A percentile compares a stretch with the other conserved stretches of the same genome.
These are phyloP conservation scores for Hypoxylon sp. DNA, from an alignment of 2,329 filamentous ascomycete species.

Conservation along the genomic window DNA sequence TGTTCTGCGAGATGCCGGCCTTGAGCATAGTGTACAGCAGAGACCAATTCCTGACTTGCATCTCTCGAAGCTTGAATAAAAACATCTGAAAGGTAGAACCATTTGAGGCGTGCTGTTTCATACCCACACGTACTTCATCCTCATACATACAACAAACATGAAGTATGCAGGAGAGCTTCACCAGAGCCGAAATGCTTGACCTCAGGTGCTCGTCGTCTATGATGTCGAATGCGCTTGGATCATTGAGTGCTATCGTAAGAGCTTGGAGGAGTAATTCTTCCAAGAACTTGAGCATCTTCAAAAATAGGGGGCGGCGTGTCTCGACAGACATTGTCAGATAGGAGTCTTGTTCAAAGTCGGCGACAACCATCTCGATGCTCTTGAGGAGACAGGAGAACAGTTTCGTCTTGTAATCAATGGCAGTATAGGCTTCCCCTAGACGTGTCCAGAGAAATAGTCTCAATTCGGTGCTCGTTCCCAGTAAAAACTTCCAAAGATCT, in stretches of 20 bases:
- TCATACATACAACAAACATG: conserved; percentile 86
- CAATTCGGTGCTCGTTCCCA: conserved; percentile 83
- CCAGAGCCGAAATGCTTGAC: conserved; percentile 77
- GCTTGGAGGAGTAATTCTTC: conserved; percentile 81
- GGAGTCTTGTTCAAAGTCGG: conserved; percentile 71
- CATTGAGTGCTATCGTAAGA: conserved; percentile 75
- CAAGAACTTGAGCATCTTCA: conserved; percentile 82
- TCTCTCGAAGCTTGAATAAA: conserved; percentile 81
- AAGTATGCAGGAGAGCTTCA: conserved; percentile 77
- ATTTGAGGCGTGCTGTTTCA: conserved; percentile 70
- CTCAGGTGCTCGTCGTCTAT: conserved; percentile 83
- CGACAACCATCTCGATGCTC: conserved; percentile 84
- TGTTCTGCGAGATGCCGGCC: conserved; percentile 76
- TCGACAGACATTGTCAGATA: conserved; percentile 69
- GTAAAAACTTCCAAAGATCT: conserved; percentile 88
- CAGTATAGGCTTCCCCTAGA: conserved; percentile 87
- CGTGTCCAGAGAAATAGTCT: conserved; percentile 90
- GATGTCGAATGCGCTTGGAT: conserved; percentile 80
- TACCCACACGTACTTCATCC: conserved; percentile 84
- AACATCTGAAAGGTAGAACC: conserved; percentile 68
- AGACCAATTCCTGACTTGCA: conserved; percentile 89
- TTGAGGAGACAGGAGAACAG: conserved; percentile 88
- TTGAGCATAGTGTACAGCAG: conserved; percentile 85
- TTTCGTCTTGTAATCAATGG: conserved; percentile 87
- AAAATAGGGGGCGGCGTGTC: conserved; percentile 75